Base-by-base conservation (phyloP, 441 rosid genomes). In the Geranium incanum region DNA sequence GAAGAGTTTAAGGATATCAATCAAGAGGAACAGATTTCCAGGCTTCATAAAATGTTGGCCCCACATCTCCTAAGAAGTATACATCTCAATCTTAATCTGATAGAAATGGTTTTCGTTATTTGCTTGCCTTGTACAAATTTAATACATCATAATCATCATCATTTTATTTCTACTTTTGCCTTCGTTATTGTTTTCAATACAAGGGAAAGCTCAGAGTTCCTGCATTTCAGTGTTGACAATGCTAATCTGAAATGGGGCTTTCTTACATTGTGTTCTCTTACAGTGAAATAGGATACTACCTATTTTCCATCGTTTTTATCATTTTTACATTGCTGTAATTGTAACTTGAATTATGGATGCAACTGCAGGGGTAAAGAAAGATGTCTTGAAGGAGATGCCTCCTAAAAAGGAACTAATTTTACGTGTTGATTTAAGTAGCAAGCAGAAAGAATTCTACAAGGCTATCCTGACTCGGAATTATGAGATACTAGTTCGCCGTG, bases 331-430 rank as follows among this genome's bases (percentile, higher is more conserved):
- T 69, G 28, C 36, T 41, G 36, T 67, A 72, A 71, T 21, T 62
- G 36, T 1, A 8, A 11, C 36, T 21, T 62, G 36, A 36, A 66
- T 69, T 69, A 21, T 75, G 57, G 66, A 70, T 68, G 71, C 64
- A 19, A 70, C 67, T 87, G 81, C 77, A 95, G 99, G 98, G 81
- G 97, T 95, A 70, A 95, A 95, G 88, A 91, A 93, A 83, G 98
- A 95, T 79, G 99, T 95, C 55, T 87, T 93, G 97, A 93, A 86
- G 79, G 97, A 95, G 78, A 83, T 95, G 78, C 99, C 99, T 77
- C 99, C 99, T 13, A 95, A 95, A 74, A 93, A 89, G 83, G 99
- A 95, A 79, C 99, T 95, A 67, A 95, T 95, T 81, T 83, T 93
- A 70, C 98, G 98, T 63, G 90, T 91, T 81, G 98, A 95, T 48